These are phyloP conservation scores for Komagataella ulmi DNA, from an alignment of 805 yeast genomes.

Conservation along the genomic window DNA sequence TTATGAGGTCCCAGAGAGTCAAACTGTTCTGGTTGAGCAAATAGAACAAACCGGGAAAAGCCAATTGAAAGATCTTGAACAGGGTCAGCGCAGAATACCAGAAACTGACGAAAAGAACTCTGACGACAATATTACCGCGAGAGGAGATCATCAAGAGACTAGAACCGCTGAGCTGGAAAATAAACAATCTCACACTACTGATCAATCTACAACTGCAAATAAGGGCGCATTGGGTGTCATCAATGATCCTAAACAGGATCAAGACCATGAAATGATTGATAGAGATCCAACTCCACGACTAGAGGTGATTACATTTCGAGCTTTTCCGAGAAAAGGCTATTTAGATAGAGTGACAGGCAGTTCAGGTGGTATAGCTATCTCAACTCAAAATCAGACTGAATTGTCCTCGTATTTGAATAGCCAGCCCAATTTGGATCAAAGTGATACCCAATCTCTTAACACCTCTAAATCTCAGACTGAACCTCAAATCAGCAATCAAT, in stretches of 20 bases:
- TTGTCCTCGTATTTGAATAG: neutral
- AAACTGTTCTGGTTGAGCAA: neutral
- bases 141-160: neutral
- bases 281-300: neutral
- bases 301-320: neutral
- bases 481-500: neutral
- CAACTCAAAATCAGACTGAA: neutral
- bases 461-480: neutral
- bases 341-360: neutral
- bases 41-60: neutral
- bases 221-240: neutral
- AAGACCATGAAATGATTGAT: neutral
- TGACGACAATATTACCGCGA: neutral
- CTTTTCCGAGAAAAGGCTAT: neutral
- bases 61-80: neutral
- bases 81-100: neutral
- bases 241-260: neutral
- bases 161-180: neutral
- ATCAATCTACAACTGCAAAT: neutral
- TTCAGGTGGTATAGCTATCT: neutral
- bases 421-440: neutral
- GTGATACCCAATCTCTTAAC: neutral
- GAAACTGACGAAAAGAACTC: neutral
- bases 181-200: neutral
- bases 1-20: neutral